Evolutionary conservation across 306 rosid species (phyloP).

Genomic region (Boehmeria nivea): DNA sequence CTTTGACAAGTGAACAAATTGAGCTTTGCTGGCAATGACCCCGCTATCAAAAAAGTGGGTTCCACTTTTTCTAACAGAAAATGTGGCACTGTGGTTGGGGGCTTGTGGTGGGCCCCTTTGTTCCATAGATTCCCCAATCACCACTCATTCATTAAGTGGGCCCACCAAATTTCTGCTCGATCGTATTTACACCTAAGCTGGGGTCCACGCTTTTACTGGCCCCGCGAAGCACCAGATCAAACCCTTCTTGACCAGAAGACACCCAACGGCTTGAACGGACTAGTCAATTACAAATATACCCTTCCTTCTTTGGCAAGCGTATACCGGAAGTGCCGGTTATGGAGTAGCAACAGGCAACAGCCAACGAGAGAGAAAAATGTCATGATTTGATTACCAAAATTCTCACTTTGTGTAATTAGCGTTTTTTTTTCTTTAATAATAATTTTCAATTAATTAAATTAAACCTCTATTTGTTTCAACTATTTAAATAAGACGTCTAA

Average conservation of each 20-base stretch:
- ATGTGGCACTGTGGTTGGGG: neutral
- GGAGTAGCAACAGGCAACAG: too few relatives aligned
- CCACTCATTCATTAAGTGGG: neutral
- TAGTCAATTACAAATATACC: neutral
- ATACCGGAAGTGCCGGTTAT: slow-evolving; percentile 4
- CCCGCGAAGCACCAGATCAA: slow-evolving; percentile 5
- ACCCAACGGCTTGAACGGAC: neutral
- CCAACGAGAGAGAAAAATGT: too few relatives aligned
- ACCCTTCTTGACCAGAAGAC: neutral
- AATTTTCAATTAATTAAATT: too few relatives aligned
- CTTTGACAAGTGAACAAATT: too few relatives aligned
- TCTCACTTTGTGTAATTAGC: too few relatives aligned
- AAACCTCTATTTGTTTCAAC: too few relatives aligned
- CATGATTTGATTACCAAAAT: too few relatives aligned
- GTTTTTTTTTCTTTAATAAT: too few relatives aligned
- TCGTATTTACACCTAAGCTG: neutral
- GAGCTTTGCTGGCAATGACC: neutral
- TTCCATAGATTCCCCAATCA: slow-evolving; percentile 12
- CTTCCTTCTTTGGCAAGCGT: neutral
- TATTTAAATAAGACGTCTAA: too few relatives aligned
- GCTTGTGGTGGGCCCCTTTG: neutral
- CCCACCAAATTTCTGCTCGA: neutral
- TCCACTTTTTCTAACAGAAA: neutral
- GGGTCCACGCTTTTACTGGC: neutral
- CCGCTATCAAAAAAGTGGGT: neutral